Percentiles rank a stretch among this genome's conserved stretches.
Evolutionary conservation across 768 basidiomycete genomes (phyloP).

Genomic region (Phallus indusiatus): DNA sequence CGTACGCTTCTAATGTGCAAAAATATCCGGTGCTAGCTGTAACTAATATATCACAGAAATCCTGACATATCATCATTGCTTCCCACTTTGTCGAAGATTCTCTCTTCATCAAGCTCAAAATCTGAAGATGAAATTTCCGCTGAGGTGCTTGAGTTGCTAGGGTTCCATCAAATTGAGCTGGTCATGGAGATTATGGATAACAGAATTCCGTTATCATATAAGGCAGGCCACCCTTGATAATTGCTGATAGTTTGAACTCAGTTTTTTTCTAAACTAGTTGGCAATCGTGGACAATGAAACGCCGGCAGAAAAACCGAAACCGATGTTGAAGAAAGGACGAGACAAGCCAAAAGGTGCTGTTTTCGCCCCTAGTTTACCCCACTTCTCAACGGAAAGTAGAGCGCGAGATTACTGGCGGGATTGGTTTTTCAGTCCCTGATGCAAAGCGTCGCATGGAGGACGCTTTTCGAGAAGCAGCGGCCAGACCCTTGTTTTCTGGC

Average conservation of each 20-base stretch:
- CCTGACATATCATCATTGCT: conserved; percentile 1
- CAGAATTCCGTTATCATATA: conserved; percentile 36
- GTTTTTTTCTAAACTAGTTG: not conserved
- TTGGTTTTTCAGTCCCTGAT: conserved; percentile 32
- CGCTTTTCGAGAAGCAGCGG: conserved; percentile 47
- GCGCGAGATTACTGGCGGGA: not conserved
- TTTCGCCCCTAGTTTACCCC: no score
- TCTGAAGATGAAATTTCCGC: conserved; percentile 64
- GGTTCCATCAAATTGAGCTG: conserved; percentile 77
- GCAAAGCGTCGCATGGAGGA: conserved; percentile 57
- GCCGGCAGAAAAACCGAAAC: not conserved
- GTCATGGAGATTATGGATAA: conserved; percentile 59
- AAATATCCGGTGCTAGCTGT: not conserved
- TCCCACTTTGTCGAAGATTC: conserved; percentile 1
- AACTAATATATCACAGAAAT: not conserved
- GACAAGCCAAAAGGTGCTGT: conserved; percentile 3
- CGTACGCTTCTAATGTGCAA: not conserved
- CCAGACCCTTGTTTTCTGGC: conserved; percentile 54
- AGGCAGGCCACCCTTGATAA: conserved; percentile 37
- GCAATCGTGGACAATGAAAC: not conserved
- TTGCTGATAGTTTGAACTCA: no score
- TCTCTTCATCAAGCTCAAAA: conserved; percentile 8
- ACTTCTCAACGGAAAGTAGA: no score
- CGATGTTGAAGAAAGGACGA: conserved; percentile 9
- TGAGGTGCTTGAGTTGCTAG: conserved; percentile 71